Conservation (phyloP, 768 basidiomycete species). For the Boletus sensibilis region DNA sequence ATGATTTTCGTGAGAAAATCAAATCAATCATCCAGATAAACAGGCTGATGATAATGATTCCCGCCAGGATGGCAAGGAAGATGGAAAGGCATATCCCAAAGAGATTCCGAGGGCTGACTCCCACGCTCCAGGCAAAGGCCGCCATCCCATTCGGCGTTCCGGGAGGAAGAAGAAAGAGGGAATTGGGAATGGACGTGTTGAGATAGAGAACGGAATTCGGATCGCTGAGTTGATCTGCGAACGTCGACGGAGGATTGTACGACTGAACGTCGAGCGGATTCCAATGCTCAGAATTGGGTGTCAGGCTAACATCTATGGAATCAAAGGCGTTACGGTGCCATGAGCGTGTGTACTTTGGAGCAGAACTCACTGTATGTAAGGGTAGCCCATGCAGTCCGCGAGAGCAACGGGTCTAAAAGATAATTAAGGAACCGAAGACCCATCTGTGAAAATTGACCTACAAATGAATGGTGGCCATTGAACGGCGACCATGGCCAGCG, state of each 20-base stretch:
- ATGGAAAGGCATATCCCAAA: constrained; percentile 80
- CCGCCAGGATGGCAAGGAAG: constrained; percentile 77
- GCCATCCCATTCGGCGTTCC: constrained; percentile 65
- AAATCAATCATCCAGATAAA: constrained; percentile 74
- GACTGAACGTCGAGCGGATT: constrained; percentile 57
- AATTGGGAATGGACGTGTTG: constrained; percentile 63
- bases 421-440: constrained; percentile 15
- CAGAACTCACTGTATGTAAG: constrained; percentile 61
- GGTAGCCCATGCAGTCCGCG: constrained; percentile 87
- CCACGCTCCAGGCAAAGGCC: constrained; percentile 82
- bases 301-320: constrained; percentile 68
- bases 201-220: constrained; percentile 75
- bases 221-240: constrained; percentile 71
- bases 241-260: constrained; percentile 67
- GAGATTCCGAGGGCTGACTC: constrained; percentile 77
- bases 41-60: constrained; percentile 65
- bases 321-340: constrained; percentile 7
- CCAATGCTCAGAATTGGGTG: constrained; percentile 58
- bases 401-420: constrained; percentile 78
- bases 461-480: constrained; percentile 93
- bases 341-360: constrained; percentile 10
- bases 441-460: constrained; percentile 38
- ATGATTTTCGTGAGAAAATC: constrained; percentile 34
- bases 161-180: constrained; percentile 66
- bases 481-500: constrained; percentile 90